These are phyloP conservation scores for Furculomyces boomerangus DNA, from an alignment of 371 early-diverging fungal genomes.

Conservation along the genomic window DNA sequence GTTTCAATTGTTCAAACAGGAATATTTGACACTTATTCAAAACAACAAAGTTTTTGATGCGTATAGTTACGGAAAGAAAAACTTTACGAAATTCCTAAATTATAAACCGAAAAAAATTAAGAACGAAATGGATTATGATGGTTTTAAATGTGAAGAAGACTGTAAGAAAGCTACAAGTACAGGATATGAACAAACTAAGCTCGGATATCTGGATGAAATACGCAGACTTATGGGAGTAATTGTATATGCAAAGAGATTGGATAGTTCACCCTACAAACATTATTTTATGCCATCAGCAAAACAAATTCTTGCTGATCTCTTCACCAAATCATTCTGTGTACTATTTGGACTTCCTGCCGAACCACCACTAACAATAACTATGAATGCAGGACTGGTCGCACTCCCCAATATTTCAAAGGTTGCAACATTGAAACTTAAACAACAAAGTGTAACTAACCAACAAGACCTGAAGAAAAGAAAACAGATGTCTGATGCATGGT, in stretches of 20 bases:
- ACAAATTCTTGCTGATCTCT: conserved; percentile 47
- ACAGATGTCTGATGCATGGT: conserved; percentile 46
- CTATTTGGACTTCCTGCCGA: conserved; percentile 57
- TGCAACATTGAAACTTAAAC: conserved; percentile 53
- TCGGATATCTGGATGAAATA: conserved; percentile 14
- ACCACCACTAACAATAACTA: conserved; percentile 51
- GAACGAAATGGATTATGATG: too few relatives aligned
- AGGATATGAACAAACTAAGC: neutral
- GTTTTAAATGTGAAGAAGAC: conserved; percentile 6
- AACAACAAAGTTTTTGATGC: conserved; percentile 31
- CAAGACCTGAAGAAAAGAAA: neutral
- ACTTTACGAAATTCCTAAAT: conserved; percentile 34
- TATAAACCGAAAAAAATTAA: neutral
- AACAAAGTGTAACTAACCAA: conserved; percentile 25
- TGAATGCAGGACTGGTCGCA: conserved; percentile 72
- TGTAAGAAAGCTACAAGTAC: conserved; percentile 26
- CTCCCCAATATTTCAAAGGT: conserved; percentile 82
- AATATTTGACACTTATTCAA: conserved; percentile 49
- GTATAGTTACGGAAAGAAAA: conserved; percentile 44
- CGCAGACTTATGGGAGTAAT: conserved; percentile 22
- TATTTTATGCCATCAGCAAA: conserved; percentile 12
- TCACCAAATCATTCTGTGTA: conserved; percentile 75
- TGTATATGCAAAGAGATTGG: conserved; percentile 13
- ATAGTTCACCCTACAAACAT: conserved; percentile 9
- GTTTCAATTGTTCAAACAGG: conserved; percentile 62